phyloP scores from a whole-genome alignment of 1,284 basidiomycete genomes.

The Rhodotorula sp. region DNA sequence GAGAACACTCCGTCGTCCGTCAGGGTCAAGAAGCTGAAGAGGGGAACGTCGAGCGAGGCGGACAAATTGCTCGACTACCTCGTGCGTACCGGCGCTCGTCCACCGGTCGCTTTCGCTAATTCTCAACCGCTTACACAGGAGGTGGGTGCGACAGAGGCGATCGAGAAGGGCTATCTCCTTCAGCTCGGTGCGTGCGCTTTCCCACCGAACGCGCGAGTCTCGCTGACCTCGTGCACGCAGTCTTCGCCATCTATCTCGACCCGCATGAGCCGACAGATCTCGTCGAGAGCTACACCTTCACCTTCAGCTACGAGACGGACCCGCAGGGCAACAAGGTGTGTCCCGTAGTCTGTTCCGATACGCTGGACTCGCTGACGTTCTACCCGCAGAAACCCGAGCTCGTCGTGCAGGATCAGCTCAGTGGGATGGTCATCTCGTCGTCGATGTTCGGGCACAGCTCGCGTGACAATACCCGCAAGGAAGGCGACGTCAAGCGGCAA shows the following conservation, averaged over 20 bases:
- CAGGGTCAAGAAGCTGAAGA: conserved; percentile 62
- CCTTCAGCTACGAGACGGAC: conserved; percentile 33
- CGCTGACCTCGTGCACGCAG: neutral
- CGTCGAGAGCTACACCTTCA: conserved; percentile 43
- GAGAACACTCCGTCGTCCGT: conserved; percentile 50
- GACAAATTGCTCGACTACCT: conserved; percentile 74
- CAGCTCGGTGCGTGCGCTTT: conserved; percentile 27
- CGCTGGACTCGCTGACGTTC: neutral
- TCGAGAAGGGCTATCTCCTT: conserved; percentile 39
- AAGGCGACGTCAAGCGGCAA: conserved; percentile 30
- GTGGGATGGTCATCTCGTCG: conserved; percentile 25
- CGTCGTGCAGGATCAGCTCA: conserved; percentile 35
- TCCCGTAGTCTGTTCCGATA: no score
- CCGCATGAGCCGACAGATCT: conserved; percentile 41
- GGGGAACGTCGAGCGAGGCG: conserved; percentile 72
- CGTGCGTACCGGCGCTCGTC: conserved; percentile 50
- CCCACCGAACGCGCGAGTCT: neutral
- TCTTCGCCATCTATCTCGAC: conserved; percentile 72
- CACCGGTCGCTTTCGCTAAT: no score
- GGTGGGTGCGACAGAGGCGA: conserved; percentile 37
- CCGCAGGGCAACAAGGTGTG: conserved; percentile 26
- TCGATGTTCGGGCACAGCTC: neutral
- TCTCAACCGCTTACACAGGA: conserved; percentile 19
- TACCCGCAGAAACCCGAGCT: conserved; percentile 27
- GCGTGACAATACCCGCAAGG: conserved; percentile 12